Base-by-base conservation (phyloP, 1,139 yeast genomes). In the Nakaseomyces nivariensis region DNA sequence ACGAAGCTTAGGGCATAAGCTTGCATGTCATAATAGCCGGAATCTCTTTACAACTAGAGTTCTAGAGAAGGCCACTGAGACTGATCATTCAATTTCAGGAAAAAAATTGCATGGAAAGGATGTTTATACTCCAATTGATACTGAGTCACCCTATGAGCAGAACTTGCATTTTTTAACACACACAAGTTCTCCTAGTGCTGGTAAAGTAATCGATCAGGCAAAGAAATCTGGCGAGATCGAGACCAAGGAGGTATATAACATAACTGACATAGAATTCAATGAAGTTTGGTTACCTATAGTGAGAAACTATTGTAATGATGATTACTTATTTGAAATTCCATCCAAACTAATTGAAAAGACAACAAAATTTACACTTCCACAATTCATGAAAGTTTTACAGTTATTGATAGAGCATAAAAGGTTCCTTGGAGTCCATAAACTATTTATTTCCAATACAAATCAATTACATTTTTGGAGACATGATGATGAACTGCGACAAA, bases 331-430 rank as follows among this genome's bases (percentile, higher is more conserved):
- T 25, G 42, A 38, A 9, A 24, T 38, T n/a, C 31, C 31, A 5
- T 8, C 8, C 8, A 11, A 4, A 11, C 7, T 38, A 11, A 11
- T 25, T 9, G 31, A 25, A n/a, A 25, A 38, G 31, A 38, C 13
- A 5, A 38, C 8, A 10, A 38, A 11, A 26, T 38, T 38, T 38
- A 25, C 29, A 10, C 25, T 41, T 6, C 44, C 34, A 6, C 33
- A 41, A 8, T 29, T 46, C 41, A 37, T 26, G 32, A 34, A 36
- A 37, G 27, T 25, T 10, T 37, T 45, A 47, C 40, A 32, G 31
- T 31, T 46, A 37, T 33, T 49, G 44, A 27, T 37, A 47, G 48
- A 37, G 34, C n/a, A 37, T 38, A 22, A 24, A 25, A 26, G 36
- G 13, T 27, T 27, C 10, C 11, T 31, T 27, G 34, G 37, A 26